phyloP scores from a whole-genome alignment of 208 protist genomes.

The Tritrichomonas musculus region DNA sequence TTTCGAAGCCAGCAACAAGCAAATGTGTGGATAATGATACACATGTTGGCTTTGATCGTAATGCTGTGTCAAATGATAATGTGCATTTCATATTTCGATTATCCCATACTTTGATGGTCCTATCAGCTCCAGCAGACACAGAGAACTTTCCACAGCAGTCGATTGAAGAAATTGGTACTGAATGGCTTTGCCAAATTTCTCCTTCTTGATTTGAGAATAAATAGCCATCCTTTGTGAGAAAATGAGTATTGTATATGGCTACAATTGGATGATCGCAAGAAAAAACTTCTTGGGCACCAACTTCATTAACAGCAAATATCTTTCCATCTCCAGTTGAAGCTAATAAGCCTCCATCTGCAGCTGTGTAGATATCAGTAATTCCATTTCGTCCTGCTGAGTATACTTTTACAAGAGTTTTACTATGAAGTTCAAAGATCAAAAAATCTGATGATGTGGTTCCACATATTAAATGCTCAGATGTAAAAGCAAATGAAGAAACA shows the following conservation, averaged over 20 bases:
- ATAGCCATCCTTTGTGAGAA: neutral
- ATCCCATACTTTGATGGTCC: conserved; percentile 6
- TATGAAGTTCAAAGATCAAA: neutral
- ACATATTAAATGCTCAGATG: neutral
- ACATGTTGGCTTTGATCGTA: neutral
- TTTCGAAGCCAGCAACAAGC: neutral
- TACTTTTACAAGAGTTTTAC: neutral
- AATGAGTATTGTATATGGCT: neutral
- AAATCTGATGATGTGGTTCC: neutral
- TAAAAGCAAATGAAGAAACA: neutral
- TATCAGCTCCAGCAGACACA: neutral
- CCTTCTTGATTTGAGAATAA: neutral
- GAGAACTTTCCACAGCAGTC: neutral
- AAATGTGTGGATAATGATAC: neutral
- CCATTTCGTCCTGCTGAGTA: neutral
- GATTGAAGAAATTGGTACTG: neutral
- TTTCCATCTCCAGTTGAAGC: neutral
- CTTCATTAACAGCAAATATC: neutral
- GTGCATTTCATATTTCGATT: neutral
- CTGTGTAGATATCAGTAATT: neutral
- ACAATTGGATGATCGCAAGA: neutral
- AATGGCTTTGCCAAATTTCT: neutral
- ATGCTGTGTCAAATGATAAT: neutral
- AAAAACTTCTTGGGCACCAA: neutral
- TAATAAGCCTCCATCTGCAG: neutral